These are phyloP conservation scores for Salvia splendens DNA, from an alignment of 257 asterid species.

Conservation along the genomic window DNA sequence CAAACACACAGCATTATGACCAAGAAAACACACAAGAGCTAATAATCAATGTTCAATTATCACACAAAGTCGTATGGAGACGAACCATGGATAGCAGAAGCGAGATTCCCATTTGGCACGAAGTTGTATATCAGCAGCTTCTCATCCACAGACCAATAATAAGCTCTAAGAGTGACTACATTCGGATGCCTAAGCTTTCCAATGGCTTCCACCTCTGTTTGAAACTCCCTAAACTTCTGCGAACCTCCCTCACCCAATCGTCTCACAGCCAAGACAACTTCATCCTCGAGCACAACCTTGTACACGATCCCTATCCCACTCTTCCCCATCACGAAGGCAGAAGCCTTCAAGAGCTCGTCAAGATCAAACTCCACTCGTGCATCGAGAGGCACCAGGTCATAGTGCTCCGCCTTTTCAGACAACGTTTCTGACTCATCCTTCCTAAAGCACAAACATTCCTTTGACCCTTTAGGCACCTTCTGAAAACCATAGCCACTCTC, in stretches of 20 bases:
- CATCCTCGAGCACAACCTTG: constrained; percentile 89
- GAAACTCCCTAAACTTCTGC: constrained; percentile 84
- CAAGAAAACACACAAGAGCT: not conserved
- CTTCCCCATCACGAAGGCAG: constrained; percentile 90
- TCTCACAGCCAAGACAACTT: constrained; percentile 76
- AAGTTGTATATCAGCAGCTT: constrained; percentile 81
- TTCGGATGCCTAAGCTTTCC: constrained; percentile 87
- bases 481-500: constrained; percentile 50
- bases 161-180: constrained; percentile 73
- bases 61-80: constrained; percentile 2
- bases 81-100: constrained; percentile 77
- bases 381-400: constrained; percentile 74
- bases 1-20: not conserved
- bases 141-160: constrained; percentile 95
- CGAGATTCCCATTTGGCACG: constrained; percentile 81
- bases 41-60: not conserved
- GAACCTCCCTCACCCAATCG: constrained; percentile 95
- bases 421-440: constrained; percentile 78
- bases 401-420: constrained; percentile 72
- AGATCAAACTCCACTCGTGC: constrained; percentile 71
- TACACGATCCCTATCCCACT: constrained; percentile 90
- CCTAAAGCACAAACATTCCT: constrained; percentile 72
- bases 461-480: constrained; percentile 55
- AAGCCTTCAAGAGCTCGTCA: constrained; percentile 88
- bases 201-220: constrained; percentile 84